A percentile compares a stretch with the other conserved stretches of the same genome.
These are phyloP conservation scores for Sphagnurus paluster DNA, from an alignment of 1,284 basidiomycete genomes.

Conservation along the genomic window DNA sequence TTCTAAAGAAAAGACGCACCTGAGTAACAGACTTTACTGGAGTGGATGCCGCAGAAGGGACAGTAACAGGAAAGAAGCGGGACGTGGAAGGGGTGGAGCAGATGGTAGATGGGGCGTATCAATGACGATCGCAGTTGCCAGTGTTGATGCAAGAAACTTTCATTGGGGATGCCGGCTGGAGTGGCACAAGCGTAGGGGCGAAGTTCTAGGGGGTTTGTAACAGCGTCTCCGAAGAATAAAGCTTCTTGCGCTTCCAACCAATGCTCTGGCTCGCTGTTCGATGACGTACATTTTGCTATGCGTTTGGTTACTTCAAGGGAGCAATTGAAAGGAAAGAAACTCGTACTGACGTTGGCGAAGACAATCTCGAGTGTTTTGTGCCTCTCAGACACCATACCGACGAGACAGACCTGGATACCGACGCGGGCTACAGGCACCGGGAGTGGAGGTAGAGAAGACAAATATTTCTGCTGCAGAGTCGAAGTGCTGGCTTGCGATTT, in stretches of 20 bases:
- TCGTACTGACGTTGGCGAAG: slow-evolving; percentile 46
- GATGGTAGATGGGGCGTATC: slow-evolving; percentile 17
- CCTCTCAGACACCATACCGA: slow-evolving; percentile 46
- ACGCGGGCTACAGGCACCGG: slow-evolving; percentile 45
- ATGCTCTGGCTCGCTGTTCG: slow-evolving; percentile 62
- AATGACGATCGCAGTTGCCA: slow-evolving; percentile 6
- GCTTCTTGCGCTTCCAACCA: slow-evolving; percentile 50
- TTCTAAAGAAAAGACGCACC: slow-evolving; percentile 9
- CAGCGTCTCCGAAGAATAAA: slow-evolving; percentile 46
- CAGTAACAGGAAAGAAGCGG: no score
- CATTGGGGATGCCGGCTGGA: slow-evolving; percentile 19
- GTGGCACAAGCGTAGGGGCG: slow-evolving; percentile 1
- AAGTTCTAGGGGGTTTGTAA: slow-evolving; percentile 35
- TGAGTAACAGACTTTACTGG: slow-evolving; percentile 23
- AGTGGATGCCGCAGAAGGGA: slow-evolving; percentile 19
- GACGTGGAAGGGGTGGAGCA: slow-evolving; percentile 25
- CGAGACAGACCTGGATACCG: slow-evolving; percentile 48
- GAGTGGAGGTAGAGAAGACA: slow-evolving; percentile 8
- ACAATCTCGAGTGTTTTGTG: slow-evolving; percentile 47
- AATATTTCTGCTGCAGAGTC: not conserved
- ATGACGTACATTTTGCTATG: slow-evolving; percentile 46
- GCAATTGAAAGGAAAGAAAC: not conserved
- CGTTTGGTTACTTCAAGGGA: slow-evolving; percentile 7
- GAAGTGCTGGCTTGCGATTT: slow-evolving; percentile 2
- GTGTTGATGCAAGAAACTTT: slow-evolving; percentile 7